Conservation (phyloP, 2,329 filamentous ascomycete species). For the Alternaria brassicae region DNA sequence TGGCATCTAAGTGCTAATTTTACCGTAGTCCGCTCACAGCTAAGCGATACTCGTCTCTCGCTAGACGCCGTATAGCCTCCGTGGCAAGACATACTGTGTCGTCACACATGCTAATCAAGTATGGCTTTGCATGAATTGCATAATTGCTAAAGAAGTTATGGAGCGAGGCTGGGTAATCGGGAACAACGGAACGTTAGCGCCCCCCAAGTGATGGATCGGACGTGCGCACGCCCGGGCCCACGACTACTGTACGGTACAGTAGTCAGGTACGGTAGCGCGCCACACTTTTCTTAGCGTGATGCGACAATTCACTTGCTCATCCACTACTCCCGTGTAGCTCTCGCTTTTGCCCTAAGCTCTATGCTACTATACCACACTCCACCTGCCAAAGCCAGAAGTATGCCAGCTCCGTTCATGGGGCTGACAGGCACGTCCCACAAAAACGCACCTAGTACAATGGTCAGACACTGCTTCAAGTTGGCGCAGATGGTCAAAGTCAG, state of each 20-base stretch:
- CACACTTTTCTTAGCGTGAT: neutral
- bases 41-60: neutral
- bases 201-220: neutral
- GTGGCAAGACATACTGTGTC: neutral
- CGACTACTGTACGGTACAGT: too few species aligned
- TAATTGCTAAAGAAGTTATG: neutral
- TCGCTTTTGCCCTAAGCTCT: conserved; percentile 1
- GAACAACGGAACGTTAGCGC: conserved; percentile 1
- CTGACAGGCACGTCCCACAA: conserved; percentile 8
- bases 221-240: neutral
- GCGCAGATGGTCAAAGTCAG: conserved; percentile 8
- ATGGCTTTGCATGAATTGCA: neutral
- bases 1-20: neutral
- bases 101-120: neutral
- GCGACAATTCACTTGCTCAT: conserved; percentile 2
- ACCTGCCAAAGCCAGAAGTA: conserved; percentile 4
- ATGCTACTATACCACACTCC: conserved; percentile 8
- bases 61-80: neutral
- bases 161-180: conserved; percentile 2
- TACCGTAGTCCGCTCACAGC: neutral
- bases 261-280: too few species aligned
- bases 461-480: conserved; percentile 7
- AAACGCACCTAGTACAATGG: conserved; percentile 3
- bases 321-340: conserved; percentile 5
- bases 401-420: conserved; percentile 4